Evolutionary conservation across 1,284 basidiomycete species (phyloP), one percentile per base, ranked within the genome.

Genomic region (Peniophora sp.): DNA sequence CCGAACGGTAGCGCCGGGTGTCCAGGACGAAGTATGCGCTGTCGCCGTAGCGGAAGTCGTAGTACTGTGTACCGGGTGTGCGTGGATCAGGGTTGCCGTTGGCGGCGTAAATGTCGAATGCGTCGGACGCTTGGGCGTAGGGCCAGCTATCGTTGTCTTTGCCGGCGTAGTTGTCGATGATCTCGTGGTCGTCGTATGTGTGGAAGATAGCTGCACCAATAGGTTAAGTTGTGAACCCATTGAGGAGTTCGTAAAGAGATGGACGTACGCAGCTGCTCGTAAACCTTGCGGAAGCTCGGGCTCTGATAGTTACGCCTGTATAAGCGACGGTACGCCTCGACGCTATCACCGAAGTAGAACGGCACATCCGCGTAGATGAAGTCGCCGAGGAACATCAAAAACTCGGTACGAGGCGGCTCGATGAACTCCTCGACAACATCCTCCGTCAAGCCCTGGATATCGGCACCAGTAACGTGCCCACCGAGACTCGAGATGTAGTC

Each of bases 281-380:
- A 85, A 3, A 89, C 67, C 58, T 75, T 81, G 47, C 78, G 70
- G 67, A 81, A 85, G 59, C 82, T 83, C 5, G 74, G 66, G 56
- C 79, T 82, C 25, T 78, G 73, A 55, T 85, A 87, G 55, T 79
- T 79, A 48, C 81, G 74, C 25, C 85, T 68, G 60, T 89, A 89
- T 16, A 85, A 69, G 39, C 83, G 73, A 52, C 76, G 66, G 61
- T 85, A 88, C 6, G 75, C 72, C 49, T 81, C 74, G 51, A 67
- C 64, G 52, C 73, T 65, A 54, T 81, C 77, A 3, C 82, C 81
- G 50, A 74, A 72, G 63, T 80, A 83, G 12, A 72, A 55, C 2
- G 88, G 88, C 1, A 89, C 80, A 60, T 91, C 87, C 5, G 83
- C 84, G 58, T 91, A 89, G 58, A 91, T 84, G 58, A 86, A 83